Evolutionary conservation across 768 basidiomycete genomes (phyloP), one percentile per base, ranked within the genome.

Genomic region (Kockovaella imperatae): DNA sequence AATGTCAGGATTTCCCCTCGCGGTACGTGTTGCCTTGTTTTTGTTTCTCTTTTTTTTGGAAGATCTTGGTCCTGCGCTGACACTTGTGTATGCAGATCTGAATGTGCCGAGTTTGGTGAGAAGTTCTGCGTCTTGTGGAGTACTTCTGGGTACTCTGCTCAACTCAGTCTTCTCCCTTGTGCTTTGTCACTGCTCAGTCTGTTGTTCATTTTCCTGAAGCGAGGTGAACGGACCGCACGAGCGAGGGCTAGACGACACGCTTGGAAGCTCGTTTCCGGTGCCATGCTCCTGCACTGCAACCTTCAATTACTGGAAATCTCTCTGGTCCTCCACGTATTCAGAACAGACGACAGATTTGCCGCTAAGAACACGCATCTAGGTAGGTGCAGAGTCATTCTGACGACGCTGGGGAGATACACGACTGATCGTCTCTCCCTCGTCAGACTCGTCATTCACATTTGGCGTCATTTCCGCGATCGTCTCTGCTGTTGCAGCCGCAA

Each of bases 211-310:
- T 66, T 66, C 51, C 42, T 65, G 25, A 60, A 68, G 29, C 50
- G 62, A 45, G 69, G 67, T 63, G 41, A 39, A 57, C 45, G 60
- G 20, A 61, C 60, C 11, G 59, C 60, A 10, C 39, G 69, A 40
- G 69, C 67, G 2, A 48, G 56, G 39, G 59, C 62, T 28, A 36
- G 69, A 36, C 30, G 69, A 54, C 53, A 67, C 28, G 61, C 63
- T 28, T 70, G 69, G 69, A 68, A 67, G 49, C 56, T 70, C 20
- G 69, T 70, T 3, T 64, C 64, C 1, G 62, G 53, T 11, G 59
- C 67, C 4, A 68, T 70, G 67, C 21, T 54, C 26, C 59, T 70
- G n/a, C 69, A 70, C 43, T 57, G 57, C 24, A 23, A 63, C 3
- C 49, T 70, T 2, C 69, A 70, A 43, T 53, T 64, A 36, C 39